Percentiles rank a stretch among this genome's conserved stretches.
phyloP scores from a whole-genome alignment of 2,329 filamentous ascomycete species.

The Aspergillus clavatus region DNA sequence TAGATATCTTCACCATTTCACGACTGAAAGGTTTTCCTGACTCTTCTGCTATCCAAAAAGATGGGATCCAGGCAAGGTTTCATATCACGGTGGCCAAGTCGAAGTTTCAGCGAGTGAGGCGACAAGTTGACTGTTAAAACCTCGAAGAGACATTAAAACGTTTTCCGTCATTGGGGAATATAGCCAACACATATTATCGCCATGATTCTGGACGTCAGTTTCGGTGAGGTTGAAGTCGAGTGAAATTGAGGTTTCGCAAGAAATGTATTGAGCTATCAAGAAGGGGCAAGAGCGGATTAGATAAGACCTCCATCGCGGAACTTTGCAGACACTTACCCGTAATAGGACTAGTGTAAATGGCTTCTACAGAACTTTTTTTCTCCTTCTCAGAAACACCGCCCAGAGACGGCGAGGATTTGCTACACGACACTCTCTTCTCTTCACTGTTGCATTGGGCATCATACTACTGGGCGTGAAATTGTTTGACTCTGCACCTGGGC shows the following conservation, averaged over 20 bases:
- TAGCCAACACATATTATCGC: too few species aligned
- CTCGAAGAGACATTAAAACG: too few species aligned
- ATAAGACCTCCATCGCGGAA: conserved; percentile 24
- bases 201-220: too few species aligned
- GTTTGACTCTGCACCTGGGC: background rate
- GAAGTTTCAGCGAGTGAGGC: too few species aligned
- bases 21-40: too few species aligned
- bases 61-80: too few species aligned
- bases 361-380: conserved; percentile 43
- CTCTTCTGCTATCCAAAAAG: too few species aligned
- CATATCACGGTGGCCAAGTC: too few species aligned
- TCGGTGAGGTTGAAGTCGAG: too few species aligned
- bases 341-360: conserved; percentile 28
- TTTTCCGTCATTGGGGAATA: too few species aligned
- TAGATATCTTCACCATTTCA: too few species aligned
- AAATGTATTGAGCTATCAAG: conserved; percentile 13
- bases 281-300: conserved; percentile 25
- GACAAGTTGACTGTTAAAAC: too few species aligned
- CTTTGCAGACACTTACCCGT: conserved; percentile 20
- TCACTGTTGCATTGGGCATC: background rate
- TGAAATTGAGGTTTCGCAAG: conserved; percentile 3
- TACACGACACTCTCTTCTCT: conserved; percentile 19
- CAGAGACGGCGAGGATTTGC: conserved; percentile 21
- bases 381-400: conserved; percentile 28
- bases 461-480: background rate